phyloP scores from a whole-genome alignment of 164 flowering plant species.

The Chimonanthus praecox region DNA sequence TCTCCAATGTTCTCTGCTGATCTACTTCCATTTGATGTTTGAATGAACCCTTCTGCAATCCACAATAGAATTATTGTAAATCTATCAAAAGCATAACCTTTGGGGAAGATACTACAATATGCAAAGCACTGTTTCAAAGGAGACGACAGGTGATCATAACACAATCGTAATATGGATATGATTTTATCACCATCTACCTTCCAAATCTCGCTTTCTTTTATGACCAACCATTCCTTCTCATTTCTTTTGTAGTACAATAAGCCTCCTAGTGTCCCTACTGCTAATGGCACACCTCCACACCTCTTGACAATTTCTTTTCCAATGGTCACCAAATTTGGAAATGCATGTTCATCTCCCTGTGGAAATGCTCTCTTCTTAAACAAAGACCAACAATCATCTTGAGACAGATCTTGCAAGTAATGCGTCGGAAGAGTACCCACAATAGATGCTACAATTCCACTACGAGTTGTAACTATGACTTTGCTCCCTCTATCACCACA shows the following conservation, averaged over 20 bases:
- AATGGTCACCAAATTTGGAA: slow-evolving; percentile 4
- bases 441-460: slow-evolving; percentile 6
- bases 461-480: slow-evolving; percentile 16
- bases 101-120: slow-evolving; percentile 20
- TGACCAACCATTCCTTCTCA: slow-evolving; percentile 9
- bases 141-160: slow-evolving; percentile 2
- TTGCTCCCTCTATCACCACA: slow-evolving; percentile 8
- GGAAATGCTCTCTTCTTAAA: slow-evolving; percentile 6
- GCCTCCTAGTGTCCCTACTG: slow-evolving; percentile 14
- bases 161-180: not conserved
- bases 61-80: slow-evolving; percentile 11
- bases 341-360: not conserved
- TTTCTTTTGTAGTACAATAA: slow-evolving; percentile 8
- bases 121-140: slow-evolving; percentile 15
- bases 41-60: slow-evolving; percentile 10
- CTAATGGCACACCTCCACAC: slow-evolving; percentile 18
- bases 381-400: slow-evolving; percentile 14
- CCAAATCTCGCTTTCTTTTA: slow-evolving; percentile 1
- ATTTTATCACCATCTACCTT: not conserved
- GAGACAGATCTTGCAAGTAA: slow-evolving; percentile 6
- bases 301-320: slow-evolving; percentile 11
- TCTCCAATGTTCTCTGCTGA: not conserved
- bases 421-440: slow-evolving; percentile 4
- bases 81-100: slow-evolving; percentile 5
- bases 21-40: not conserved